Evolutionary conservation across 768 basidiomycete species (phyloP).

Genomic region (Leccinum obscurum): DNA sequence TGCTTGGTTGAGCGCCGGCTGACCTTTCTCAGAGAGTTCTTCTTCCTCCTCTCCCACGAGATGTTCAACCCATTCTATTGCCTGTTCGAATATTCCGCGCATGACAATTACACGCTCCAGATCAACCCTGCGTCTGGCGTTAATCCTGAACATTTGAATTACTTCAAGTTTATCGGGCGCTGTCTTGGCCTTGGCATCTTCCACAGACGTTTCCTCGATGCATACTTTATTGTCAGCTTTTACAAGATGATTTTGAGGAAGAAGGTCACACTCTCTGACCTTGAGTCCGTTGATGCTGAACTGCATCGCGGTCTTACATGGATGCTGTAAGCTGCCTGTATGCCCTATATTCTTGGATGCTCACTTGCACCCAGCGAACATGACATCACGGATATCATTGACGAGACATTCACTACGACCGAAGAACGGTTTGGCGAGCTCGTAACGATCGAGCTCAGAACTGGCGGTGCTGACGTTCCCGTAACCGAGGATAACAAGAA

Average conservation of each 20-base stretch:
- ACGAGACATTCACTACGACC: conserved; percentile 95
- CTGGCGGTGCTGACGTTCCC: conserved; percentile 79
- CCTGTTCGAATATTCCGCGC: conserved; percentile 98
- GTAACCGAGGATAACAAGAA: conserved; percentile 99
- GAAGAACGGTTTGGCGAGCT: conserved; percentile 99
- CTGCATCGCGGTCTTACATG: conserved; percentile 93
- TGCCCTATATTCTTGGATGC: conserved; percentile 1
- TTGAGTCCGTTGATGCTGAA: conserved; percentile 97
- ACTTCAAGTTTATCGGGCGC: conserved; percentile 99
- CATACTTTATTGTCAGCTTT: conserved; percentile 99
- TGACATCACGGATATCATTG: conserved; percentile 96
- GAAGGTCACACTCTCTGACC: conserved; percentile 89
- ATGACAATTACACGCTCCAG: conserved; percentile 99
- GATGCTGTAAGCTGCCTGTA: conserved; percentile 80
- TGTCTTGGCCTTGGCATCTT: conserved; percentile 96
- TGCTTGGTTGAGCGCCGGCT: conserved; percentile 1
- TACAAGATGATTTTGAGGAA: conserved; percentile 99
- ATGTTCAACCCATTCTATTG: conserved; percentile 99
- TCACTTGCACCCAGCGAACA: conserved; percentile 66
- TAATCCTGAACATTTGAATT: conserved; percentile 98
- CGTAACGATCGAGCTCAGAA: conserved; percentile 93
- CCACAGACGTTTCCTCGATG: conserved; percentile 98
- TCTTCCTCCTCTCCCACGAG: conserved; percentile 98
- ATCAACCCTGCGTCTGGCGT: conserved; percentile 98
- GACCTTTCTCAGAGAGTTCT: conserved; percentile 79